These are phyloP conservation scores for Candida taoyuanica DNA, from an alignment of 805 yeast genomes.

Conservation along the genomic window DNA sequence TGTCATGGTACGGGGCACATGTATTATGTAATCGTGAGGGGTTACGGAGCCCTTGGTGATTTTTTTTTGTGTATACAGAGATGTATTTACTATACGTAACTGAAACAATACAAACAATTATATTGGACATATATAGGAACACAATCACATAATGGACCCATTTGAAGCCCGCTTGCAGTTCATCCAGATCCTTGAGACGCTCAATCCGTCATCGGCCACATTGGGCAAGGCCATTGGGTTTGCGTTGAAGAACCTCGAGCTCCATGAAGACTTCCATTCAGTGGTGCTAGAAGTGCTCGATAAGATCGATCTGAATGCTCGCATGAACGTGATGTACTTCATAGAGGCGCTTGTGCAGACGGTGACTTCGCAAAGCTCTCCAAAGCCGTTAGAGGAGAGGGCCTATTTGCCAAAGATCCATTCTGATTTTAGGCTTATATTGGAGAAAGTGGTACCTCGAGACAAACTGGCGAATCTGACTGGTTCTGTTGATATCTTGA, in stretches of 20 bases:
- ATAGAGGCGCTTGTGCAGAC: slow-evolving; percentile 54
- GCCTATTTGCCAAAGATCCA: slow-evolving; percentile 28
- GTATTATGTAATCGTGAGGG: slow-evolving; percentile 3
- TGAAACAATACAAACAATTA: too few relatives aligned
- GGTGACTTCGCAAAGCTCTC: slow-evolving; percentile 18
- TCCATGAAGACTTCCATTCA: slow-evolving; percentile 64
- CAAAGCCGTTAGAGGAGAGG: slow-evolving; percentile 2
- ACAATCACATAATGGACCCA: slow-evolving; percentile 78
- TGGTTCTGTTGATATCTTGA: slow-evolving; percentile 19
- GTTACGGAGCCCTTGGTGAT: too few relatives aligned
- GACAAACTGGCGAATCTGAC: slow-evolving; percentile 20
- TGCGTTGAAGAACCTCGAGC: slow-evolving; percentile 51
- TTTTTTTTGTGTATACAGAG: too few relatives aligned
- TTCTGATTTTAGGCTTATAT: slow-evolving; percentile 31
- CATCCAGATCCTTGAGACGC: slow-evolving; percentile 54
- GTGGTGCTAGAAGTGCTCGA: slow-evolving; percentile 58
- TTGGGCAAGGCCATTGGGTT: slow-evolving; percentile 32
- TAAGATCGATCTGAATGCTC: slow-evolving; percentile 49
- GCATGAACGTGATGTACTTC: slow-evolving; percentile 65
- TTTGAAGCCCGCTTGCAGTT: slow-evolving; percentile 82
- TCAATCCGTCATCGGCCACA: slow-evolving; percentile 60
- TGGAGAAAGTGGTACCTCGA: slow-evolving; percentile 34
- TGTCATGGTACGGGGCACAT: neutral
- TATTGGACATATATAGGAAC: too few relatives aligned
- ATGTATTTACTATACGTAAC: too few relatives aligned